Conservation (phyloP, 2,329 filamentous ascomycete species). For the Coniella vitis region DNA sequence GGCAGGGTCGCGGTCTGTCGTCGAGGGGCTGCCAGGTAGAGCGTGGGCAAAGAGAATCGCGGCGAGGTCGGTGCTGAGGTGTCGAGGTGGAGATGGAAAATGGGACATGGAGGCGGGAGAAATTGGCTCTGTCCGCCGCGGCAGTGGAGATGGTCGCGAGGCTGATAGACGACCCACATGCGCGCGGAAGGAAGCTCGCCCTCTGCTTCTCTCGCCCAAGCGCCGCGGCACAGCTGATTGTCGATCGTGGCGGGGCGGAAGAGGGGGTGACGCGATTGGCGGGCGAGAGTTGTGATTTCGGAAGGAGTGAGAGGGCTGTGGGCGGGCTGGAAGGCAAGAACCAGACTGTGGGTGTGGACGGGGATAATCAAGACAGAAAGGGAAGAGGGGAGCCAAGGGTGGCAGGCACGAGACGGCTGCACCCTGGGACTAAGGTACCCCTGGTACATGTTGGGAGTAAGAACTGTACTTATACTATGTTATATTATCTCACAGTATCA, state of each 20-base stretch:
- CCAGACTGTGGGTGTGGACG: constrained; percentile 5
- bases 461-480: no score
- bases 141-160: not conserved
- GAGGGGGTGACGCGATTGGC: constrained; percentile 5
- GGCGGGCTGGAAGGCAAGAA: not conserved
- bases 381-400: constrained; percentile 2
- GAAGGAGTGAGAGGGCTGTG: not conserved
- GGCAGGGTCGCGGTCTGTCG: no score
- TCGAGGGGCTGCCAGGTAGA: not conserved
- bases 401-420: not conserved
- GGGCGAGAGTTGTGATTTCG: constrained; percentile 4
- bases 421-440: no score
- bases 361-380: constrained; percentile 7
- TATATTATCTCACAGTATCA: no score
- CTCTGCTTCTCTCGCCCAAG: no score
- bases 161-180: not conserved
- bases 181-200: no score
- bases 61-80: not conserved
- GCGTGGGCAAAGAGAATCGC: not conserved
- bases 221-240: constrained; percentile 4
- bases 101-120: not conserved
- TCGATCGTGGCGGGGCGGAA: not conserved
- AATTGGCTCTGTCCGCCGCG: no score
- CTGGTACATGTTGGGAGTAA: no score
- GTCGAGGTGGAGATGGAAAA: not conserved